A percentile compares a stretch with the other conserved stretches of the same genome.
These are phyloP conservation scores for Didymella keratinophila DNA, from an alignment of 2,329 filamentous ascomycete genomes.

Conservation along the genomic window DNA sequence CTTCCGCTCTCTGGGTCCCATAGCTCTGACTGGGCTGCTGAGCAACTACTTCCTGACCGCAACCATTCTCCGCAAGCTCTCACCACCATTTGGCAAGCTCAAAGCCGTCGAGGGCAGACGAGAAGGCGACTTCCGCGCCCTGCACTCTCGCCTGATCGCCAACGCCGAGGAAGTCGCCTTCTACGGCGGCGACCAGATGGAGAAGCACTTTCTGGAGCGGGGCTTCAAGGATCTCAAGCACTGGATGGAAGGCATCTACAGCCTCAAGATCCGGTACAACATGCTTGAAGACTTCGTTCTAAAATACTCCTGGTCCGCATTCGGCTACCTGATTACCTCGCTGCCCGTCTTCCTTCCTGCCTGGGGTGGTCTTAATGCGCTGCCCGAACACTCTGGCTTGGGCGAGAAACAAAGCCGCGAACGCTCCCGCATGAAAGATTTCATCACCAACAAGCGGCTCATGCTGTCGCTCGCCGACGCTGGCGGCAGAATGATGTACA, in stretches of 20 bases:
- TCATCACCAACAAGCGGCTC: slow-evolving; percentile 97
- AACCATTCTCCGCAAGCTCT: slow-evolving; percentile 84
- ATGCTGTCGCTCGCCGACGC: slow-evolving; percentile 98
- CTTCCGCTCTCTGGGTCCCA: slow-evolving; percentile 85
- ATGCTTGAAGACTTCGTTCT: slow-evolving; percentile 98
- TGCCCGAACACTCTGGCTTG: slow-evolving; percentile 66
- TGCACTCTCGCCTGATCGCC: slow-evolving; percentile 91
- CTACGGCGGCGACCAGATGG: slow-evolving; percentile 93
- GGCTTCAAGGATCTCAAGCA: slow-evolving; percentile 92
- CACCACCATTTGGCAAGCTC: slow-evolving; percentile 94
- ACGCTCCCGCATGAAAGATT: slow-evolving; percentile 92
- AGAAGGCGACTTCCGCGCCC: slow-evolving; percentile 91
- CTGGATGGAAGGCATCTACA: slow-evolving; percentile 99
- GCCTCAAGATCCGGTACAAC: slow-evolving; percentile 96
- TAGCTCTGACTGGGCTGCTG: slow-evolving; percentile 84
- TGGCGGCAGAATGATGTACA: slow-evolving; percentile 99
- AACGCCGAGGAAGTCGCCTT: slow-evolving; percentile 98
- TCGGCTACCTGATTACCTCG: slow-evolving; percentile 92
- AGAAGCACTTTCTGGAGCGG: slow-evolving; percentile 88
- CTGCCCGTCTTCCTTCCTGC: slow-evolving; percentile 93
- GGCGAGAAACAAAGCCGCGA: slow-evolving; percentile 67
- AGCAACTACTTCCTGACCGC: slow-evolving; percentile 96
- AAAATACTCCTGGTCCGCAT: slow-evolving; percentile 98
- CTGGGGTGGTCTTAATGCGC: slow-evolving; percentile 85
- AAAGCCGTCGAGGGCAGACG: slow-evolving; percentile 95